A percentile compares a stretch with the other conserved stretches of the same genome.
Conservation (phyloP, 495 filamentous ascomycete genomes). For the Viridothelium virens region DNA sequence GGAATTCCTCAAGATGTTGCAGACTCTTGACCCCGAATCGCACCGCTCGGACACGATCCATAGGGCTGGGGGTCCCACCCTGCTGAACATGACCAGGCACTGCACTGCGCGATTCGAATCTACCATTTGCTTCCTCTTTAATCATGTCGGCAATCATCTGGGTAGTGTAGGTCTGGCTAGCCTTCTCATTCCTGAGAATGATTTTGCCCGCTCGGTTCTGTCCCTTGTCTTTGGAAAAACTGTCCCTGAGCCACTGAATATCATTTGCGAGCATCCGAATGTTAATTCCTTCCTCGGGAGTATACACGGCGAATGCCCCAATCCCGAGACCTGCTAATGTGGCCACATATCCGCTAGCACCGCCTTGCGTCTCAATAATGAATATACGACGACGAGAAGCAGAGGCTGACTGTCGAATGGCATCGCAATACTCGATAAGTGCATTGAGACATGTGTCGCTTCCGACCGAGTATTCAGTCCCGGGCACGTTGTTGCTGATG, state of each 20-base stretch:
- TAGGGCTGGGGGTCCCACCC: slow-evolving; percentile 84
- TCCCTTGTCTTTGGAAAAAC: slow-evolving; percentile 78
- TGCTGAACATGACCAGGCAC: slow-evolving; percentile 97
- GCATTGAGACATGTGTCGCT: slow-evolving; percentile 97
- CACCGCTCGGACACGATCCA: slow-evolving; percentile 91
- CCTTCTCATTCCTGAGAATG: slow-evolving; percentile 89
- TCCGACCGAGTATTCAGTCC: slow-evolving; percentile 93
- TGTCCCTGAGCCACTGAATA: slow-evolving; percentile 79
- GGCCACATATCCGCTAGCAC: slow-evolving; percentile 87
- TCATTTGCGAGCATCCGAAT: slow-evolving; percentile 87
- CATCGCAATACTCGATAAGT: slow-evolving; percentile 93
- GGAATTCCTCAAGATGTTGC: slow-evolving; percentile 75
- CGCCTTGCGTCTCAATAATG: slow-evolving; percentile 96
- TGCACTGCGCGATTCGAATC: slow-evolving; percentile 87
- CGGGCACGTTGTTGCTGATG: slow-evolving; percentile 96
- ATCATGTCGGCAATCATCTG: slow-evolving; percentile 94
- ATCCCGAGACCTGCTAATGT: slow-evolving; percentile 82
- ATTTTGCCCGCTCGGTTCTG: slow-evolving; percentile 88
- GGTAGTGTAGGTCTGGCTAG: slow-evolving; percentile 81
- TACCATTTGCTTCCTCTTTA: slow-evolving; percentile 79
- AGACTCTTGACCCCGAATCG: slow-evolving; percentile 87
- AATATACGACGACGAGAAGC: slow-evolving; percentile 88
- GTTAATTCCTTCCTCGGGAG: slow-evolving; percentile 91
- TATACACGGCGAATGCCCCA: slow-evolving; percentile 92
- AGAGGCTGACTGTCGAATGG: slow-evolving; percentile 92